phyloP scores from a whole-genome alignment of 2,329 filamentous ascomycete genomes.

The Xylariaceae sp. region DNA sequence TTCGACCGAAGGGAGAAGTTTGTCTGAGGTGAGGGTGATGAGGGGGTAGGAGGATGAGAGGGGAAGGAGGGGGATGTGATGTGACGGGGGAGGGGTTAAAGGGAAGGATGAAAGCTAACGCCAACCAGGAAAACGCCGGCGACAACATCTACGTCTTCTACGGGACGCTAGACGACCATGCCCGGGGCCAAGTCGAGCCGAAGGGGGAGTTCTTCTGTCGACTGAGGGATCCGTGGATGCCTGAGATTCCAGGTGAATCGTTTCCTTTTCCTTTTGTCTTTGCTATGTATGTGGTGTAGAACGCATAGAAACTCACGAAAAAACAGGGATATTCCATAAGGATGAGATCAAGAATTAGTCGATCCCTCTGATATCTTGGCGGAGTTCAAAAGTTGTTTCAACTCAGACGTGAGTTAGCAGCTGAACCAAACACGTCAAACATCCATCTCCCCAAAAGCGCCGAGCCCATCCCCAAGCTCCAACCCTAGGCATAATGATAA shows the following conservation, averaged over 20 bases:
- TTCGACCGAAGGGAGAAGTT: no score
- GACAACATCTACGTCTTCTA: constrained; percentile 31
- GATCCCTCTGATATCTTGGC: no score
- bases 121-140: constrained; percentile 24
- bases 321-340: constrained; percentile 25
- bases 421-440: neutral
- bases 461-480: no score
- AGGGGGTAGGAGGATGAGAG: no score
- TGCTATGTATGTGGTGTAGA: neutral
- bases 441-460: no score
- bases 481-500: no score
- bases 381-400: neutral
- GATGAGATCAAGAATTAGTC: constrained; percentile 24
- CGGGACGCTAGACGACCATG: constrained; percentile 29
- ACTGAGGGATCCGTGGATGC: constrained; percentile 30
- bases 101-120: neutral
- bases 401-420: neutral
- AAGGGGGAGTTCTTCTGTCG: constrained; percentile 32
- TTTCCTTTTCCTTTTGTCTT: neutral
- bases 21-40: no score
- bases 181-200: constrained; percentile 27
- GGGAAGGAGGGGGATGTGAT: no score
- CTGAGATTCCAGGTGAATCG: constrained; percentile 20
- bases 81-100: no score
- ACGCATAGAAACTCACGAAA: neutral